Base-by-base conservation (phyloP, 2,329 filamentous ascomycete genomes). In the Apiospora sp. region DNA sequence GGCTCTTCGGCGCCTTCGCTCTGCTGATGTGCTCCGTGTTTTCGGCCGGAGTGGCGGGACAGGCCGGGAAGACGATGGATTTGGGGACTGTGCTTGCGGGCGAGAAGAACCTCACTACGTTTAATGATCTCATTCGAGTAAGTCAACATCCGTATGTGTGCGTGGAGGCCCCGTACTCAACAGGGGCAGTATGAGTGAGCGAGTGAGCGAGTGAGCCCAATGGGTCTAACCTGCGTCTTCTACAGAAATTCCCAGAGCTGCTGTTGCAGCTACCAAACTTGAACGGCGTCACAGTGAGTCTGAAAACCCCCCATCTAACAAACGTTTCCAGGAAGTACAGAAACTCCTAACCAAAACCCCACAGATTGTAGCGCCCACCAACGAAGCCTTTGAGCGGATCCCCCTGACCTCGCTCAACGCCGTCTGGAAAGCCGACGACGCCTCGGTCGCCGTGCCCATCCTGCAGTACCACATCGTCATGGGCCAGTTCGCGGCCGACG, bases 381-480 rank as follows among this genome's bases (percentile, higher is more conserved):
- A 91, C 76, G 82, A 83, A 2, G 89, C 89, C 22, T 91, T 92
- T 81, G 82, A 86, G 24, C 84, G 86, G 70, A 88, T 90, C 69
- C 84, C 85, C 13, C 88, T 86, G 74, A 87, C 85, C n/a, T 83
- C 85, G 13, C 81, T 90, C 49, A 82, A 83, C 37, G 84, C 84
- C 69, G 76, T 88, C n/a, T 87, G 84, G 79, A 80, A 84, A 12
- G 78, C 83, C 12, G 82, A 88, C 6, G 80, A 87, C 76, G 78
- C 81, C 69, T 81, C 82, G 51, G 82, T 88, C 12, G 82, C 85
- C 4, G 80, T 84, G n/a, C 80, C 81, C 46, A 84, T 92, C 44
- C 84, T 93, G 6, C 82, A 86, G 69, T 93, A 93, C 80, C 91
- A 93, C 81, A 86, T 92, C 69, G 82, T 92, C 37, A 83, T 86